These are phyloP conservation scores for Breviolum minutum DNA, from an alignment of 73 alveolate genomes.

Conservation along the genomic window DNA sequence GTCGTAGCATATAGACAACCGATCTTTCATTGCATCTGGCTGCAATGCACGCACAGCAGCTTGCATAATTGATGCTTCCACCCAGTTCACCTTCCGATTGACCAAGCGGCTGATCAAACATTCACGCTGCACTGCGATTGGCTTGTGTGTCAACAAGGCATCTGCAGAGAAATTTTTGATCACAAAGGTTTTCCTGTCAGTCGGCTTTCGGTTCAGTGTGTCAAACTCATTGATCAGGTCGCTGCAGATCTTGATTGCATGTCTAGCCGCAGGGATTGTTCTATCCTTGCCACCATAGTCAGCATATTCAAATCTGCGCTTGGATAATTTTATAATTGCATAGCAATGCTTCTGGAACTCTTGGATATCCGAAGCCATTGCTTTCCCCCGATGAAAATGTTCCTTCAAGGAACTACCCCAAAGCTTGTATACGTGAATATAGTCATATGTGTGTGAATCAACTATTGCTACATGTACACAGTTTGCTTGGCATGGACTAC, in stretches of 20 bases:
- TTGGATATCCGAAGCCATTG: background rate
- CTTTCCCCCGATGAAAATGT: background rate
- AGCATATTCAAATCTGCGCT: background rate
- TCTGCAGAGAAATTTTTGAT: background rate
- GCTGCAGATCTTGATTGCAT: background rate
- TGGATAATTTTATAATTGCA: background rate
- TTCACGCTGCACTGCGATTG: background rate
- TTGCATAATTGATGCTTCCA: conserved; percentile 23
- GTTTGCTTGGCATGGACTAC: background rate
- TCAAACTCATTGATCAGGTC: background rate
- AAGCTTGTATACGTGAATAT: background rate
- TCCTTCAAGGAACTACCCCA: background rate
- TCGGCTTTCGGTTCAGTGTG: background rate
- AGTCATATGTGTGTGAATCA: background rate
- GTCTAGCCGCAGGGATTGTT: background rate
- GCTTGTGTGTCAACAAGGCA: background rate
- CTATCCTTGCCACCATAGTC: background rate
- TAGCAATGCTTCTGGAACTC: background rate
- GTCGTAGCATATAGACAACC: background rate
- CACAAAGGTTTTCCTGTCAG: background rate
- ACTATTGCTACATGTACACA: background rate
- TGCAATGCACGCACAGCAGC: background rate
- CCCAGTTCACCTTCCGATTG: background rate
- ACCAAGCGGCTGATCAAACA: background rate
- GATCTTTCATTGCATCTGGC: background rate